Base-by-base conservation (phyloP, 2,329 filamentous ascomycete species). In the Akanthomyces muscarius region DNA sequence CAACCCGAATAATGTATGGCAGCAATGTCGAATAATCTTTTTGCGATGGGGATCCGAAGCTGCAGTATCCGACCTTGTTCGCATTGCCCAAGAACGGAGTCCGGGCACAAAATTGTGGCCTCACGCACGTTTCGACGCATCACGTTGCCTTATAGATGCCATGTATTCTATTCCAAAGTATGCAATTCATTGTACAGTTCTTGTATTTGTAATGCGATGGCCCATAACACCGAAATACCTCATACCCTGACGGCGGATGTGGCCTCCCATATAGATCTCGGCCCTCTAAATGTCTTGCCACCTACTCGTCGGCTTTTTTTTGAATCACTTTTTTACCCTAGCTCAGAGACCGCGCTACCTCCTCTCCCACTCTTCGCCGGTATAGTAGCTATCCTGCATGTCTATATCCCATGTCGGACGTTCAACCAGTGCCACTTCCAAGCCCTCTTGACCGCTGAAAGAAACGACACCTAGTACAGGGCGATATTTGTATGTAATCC, bases 401-500 rank as follows among this genome's bases (percentile, higher is more conserved):
- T 93, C 89, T 64, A 92, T 81, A 75, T 96, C 91, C 86, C 90
- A 95, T 68, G 87, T 82, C 23, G 94, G 93, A 70, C 93, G 81
- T 80, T 98, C 94, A 16, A 98, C 87, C 58, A 98, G 80, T 2
- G 92, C 93, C 53, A 97, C 90, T 76, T 99, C 95, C 5, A 90
- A 75, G 68, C 75, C 65, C 68, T 73, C 72, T 30, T 77, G 74
- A 23, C 67, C 69, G 60, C 71, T 72, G 66, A 83, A 75, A 50
- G 80, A 78, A 42, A 86, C 82, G 44, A 87, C 77, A 61, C 93
- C 95, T 65, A 99, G 80, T 69, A 99, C 92, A n/a, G 93, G 91
- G 64, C 93, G 85, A 76, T 98, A 99, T 76, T 96, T 96, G 81
- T 90, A 92, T 5, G 93, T 96, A 72, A 88, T 86, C 91, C 92